Conservation (phyloP, 129 eudicot species). For the Glebionis coronaria region DNA sequence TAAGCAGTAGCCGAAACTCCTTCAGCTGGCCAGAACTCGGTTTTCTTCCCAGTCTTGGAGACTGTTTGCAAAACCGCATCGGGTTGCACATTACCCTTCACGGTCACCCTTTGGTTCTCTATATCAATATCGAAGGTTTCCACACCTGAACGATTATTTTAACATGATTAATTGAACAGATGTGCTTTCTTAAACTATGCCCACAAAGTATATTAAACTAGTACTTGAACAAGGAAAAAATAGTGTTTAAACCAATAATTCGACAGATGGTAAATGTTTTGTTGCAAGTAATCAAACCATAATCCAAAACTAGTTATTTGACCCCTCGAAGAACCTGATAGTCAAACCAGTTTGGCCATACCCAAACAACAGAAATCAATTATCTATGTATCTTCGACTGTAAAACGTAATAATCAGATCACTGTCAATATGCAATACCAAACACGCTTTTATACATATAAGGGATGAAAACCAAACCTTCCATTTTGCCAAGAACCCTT, state of each 20-base stretch:
- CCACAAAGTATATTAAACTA: too few species aligned
- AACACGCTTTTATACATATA: neutral
- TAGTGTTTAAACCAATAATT: too few species aligned
- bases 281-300: too few species aligned
- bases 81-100: slow-evolving; percentile 84
- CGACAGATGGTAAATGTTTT: too few species aligned
- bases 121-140: slow-evolving; percentile 77
- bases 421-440: too few species aligned
- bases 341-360: too few species aligned
- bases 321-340: too few species aligned
- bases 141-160: slow-evolving; percentile 49
- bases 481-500: slow-evolving; percentile 90
- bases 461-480: slow-evolving; percentile 49
- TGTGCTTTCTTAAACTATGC: neutral
- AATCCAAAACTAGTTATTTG: too few species aligned
- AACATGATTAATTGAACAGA: neutral
- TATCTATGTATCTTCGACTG: too few species aligned
- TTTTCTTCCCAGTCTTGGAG: slow-evolving; percentile 88
- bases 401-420: neutral
- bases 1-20: slow-evolving; percentile 33
- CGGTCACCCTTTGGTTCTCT: slow-evolving; percentile 88
- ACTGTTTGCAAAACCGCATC: slow-evolving; percentile 88
- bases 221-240: too few species aligned
- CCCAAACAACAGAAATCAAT: too few species aligned
- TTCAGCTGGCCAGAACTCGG: slow-evolving; percentile 74